phyloP scores from a whole-genome alignment of 371 early-diverging fungal genomes.

The Rhizopus delemar region DNA sequence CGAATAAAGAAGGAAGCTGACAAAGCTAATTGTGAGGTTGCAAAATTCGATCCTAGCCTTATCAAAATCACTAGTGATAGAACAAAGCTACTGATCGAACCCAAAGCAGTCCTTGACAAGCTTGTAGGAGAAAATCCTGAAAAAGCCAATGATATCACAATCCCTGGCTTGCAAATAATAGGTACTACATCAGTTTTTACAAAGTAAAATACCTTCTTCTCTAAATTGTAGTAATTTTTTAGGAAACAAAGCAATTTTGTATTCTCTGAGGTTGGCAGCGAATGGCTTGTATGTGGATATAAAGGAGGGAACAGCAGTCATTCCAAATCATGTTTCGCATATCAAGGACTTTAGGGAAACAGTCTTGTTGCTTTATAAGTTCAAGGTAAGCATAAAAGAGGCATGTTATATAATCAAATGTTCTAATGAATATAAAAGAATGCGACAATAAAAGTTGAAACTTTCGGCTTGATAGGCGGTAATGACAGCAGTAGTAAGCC shows the following conservation, averaged over 20 bases:
- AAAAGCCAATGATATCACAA: background rate
- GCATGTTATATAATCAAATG: background rate
- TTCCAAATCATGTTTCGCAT: background rate
- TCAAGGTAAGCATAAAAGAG: conserved; percentile 1
- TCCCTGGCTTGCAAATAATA: background rate
- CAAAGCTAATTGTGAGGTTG: background rate
- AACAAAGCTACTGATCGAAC: background rate
- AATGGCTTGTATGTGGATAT: background rate
- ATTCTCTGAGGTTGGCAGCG: background rate
- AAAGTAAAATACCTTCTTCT: background rate
- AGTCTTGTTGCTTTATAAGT: background rate
- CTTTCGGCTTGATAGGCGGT: background rate
- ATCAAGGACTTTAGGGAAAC: background rate
- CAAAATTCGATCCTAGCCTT: background rate
- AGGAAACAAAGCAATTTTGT: background rate
- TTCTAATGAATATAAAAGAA: conserved; percentile 8
- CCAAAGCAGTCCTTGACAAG: background rate
- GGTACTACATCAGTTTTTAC: background rate
- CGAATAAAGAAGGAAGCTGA: background rate
- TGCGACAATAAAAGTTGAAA: background rate
- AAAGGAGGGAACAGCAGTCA: background rate
- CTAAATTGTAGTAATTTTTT: background rate
- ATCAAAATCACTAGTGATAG: background rate
- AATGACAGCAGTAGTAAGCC: background rate
- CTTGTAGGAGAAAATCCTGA: background rate